Percentiles rank a stretch among this genome's conserved stretches.
These are phyloP conservation scores for Penicillium psychrofluorescens DNA, from an alignment of 495 filamentous ascomycete species.

Conservation along the genomic window DNA sequence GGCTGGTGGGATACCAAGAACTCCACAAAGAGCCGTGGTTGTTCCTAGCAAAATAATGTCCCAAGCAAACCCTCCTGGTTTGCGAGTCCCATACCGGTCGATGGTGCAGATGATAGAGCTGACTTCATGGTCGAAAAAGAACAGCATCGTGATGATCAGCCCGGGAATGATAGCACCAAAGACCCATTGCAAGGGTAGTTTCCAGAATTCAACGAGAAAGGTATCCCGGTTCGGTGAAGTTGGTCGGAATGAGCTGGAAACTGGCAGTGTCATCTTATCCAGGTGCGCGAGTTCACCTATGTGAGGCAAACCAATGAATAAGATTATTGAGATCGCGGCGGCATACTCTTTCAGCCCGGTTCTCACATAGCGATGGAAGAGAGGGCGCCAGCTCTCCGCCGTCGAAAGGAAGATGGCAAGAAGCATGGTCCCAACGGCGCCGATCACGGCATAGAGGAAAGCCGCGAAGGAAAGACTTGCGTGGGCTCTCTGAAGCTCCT, in stretches of 20 bases:
- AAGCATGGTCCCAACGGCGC: constrained; percentile 61
- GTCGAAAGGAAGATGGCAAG: constrained; percentile 59
- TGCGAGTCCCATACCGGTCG: constrained; percentile 56
- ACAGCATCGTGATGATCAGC: constrained; percentile 59
- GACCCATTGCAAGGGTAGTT: constrained; percentile 53
- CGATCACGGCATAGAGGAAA: constrained; percentile 65
- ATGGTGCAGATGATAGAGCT: constrained; percentile 71
- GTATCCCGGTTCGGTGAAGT: constrained; percentile 46
- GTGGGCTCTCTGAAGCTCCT: constrained; percentile 59
- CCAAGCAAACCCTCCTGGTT: constrained; percentile 65
- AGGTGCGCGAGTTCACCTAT: constrained; percentile 55
- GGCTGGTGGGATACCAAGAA: constrained; percentile 61
- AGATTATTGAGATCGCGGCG: constrained; percentile 62
- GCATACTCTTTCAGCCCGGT: constrained; percentile 63
- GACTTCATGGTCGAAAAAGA: constrained; percentile 72
- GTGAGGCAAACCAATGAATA: constrained; percentile 61
- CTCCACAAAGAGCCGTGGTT: constrained; percentile 62
- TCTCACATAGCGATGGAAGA: constrained; percentile 60
- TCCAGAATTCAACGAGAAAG: constrained; percentile 66
- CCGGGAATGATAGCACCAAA: constrained; percentile 60
- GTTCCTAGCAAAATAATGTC: constrained; percentile 61
- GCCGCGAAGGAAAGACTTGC: constrained; percentile 53
- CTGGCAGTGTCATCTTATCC: constrained; percentile 55
- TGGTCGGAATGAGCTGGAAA: constrained; percentile 52
- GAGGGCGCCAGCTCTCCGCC: constrained; percentile 55